These are phyloP conservation scores for Cytospora chrysosperma DNA, from an alignment of 2,329 filamentous ascomycete species.

Conservation along the genomic window DNA sequence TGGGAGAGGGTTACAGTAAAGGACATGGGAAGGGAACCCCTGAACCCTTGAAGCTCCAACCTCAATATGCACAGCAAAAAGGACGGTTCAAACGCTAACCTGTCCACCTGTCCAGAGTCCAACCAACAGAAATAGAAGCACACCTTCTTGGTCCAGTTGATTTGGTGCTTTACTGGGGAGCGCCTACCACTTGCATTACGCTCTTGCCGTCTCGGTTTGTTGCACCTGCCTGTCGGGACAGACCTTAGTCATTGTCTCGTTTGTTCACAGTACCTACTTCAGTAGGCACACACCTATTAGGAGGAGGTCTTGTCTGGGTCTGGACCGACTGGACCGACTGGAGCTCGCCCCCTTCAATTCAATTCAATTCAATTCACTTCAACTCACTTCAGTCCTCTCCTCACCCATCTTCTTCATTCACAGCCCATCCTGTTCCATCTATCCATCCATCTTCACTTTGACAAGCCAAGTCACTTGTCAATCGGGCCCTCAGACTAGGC, in stretches of 20 bases:
- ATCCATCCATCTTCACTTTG: not conserved
- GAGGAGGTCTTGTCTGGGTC: not conserved
- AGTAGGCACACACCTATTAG: too few species aligned
- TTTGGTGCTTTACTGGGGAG: not conserved
- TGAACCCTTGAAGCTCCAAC: not conserved
- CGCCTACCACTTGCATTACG: not conserved
- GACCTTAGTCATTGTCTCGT: not conserved
- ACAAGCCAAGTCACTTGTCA: not conserved
- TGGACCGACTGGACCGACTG: not conserved
- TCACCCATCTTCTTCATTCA: not conserved
- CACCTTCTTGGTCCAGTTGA: not conserved
- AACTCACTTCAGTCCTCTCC: not conserved
- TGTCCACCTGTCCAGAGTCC: not conserved
- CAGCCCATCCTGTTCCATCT: not conserved
- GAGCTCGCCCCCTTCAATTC: not conserved
- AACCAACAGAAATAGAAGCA: not conserved
- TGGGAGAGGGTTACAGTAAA: not conserved
- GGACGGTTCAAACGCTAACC: not conserved
- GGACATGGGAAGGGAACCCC: too few species aligned
- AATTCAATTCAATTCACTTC: not conserved
- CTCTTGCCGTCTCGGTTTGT: not conserved
- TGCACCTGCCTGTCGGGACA: not conserved
- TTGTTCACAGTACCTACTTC: not conserved
- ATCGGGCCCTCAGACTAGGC: not conserved
- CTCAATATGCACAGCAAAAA: not conserved